A percentile compares a stretch with the other conserved stretches of the same genome.
Conservation (phyloP, 1,284 basidiomycete species). For the Microbotryomycetes sp. region DNA sequence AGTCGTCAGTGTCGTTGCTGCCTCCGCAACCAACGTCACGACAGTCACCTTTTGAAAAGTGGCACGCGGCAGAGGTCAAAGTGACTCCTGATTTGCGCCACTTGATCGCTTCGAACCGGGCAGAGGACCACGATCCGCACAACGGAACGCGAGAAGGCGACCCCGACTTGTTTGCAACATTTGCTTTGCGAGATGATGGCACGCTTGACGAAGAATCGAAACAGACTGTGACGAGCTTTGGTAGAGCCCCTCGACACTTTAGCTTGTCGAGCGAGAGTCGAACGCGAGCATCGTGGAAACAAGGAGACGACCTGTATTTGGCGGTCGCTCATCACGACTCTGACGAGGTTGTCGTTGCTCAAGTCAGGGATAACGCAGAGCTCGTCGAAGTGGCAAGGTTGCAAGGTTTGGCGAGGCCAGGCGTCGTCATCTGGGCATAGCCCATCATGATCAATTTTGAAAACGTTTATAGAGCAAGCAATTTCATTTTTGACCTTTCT, state of each 20-base stretch:
- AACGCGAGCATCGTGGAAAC: background rate
- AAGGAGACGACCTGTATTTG: conserved; percentile 9
- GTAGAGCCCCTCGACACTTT: conserved; percentile 22
- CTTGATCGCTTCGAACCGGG: conserved; percentile 26
- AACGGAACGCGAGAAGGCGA: conserved; percentile 8
- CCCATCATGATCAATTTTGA: background rate
- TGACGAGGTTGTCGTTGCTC: conserved; percentile 24
- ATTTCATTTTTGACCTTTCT: background rate
- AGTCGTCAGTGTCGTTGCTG: conserved; percentile 20
- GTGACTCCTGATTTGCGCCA: conserved; percentile 6
- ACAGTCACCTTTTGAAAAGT: conserved; percentile 14
- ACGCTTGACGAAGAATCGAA: background rate
- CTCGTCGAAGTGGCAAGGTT: conserved; percentile 1
- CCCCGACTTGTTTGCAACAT: conserved; percentile 16
- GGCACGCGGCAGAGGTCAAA: conserved; percentile 26
- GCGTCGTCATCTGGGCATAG: conserved; percentile 1
- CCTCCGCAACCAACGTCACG: conserved; percentile 4
- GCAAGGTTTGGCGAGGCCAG: background rate
- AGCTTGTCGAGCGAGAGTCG: conserved; percentile 7
- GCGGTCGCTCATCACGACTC: conserved; percentile 22
- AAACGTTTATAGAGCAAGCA: background rate
- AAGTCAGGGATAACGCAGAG: conserved; percentile 1
- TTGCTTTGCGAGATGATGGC: conserved; percentile 3
- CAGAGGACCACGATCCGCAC: conserved; percentile 24
- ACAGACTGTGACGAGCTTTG: conserved; percentile 1